Evolutionary conservation across 1,139 yeast genomes (phyloP).

Genomic region (Candida frijolesensis): DNA sequence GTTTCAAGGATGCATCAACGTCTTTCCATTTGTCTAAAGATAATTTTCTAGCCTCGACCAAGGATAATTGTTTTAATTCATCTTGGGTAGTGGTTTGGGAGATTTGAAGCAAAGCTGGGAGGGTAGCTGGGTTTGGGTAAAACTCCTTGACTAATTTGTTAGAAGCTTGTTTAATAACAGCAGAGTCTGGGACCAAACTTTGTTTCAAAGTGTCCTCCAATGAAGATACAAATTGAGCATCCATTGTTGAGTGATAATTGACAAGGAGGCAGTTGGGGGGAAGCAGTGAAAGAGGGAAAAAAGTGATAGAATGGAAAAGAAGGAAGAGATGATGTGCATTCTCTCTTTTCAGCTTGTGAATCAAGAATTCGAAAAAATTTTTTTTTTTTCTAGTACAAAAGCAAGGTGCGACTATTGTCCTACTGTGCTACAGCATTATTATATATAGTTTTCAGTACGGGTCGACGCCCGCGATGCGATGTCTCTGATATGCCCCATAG

Average conservation of each 20-base stretch:
- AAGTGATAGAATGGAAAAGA: not conserved
- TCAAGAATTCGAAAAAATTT: conserved; percentile 2
- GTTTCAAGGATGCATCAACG: conserved; percentile 54
- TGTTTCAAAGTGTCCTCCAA: conserved; percentile 79
- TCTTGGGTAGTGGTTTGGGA: conserved; percentile 66
- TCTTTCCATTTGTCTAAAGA: conserved; percentile 71
- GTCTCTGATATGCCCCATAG: no score
- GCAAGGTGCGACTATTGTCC: no score
- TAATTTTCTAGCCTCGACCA: conserved; percentile 92
- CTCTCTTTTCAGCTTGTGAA: not conserved
- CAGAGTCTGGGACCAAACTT: conserved; percentile 76
- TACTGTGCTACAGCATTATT: no score
- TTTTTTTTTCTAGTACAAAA: conserved; percentile 6
- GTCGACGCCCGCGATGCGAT: no score
- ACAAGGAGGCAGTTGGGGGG: not conserved
- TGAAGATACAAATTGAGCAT: conserved; percentile 64
- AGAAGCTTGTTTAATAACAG: conserved; percentile 82
- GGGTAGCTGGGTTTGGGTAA: conserved; percentile 68
- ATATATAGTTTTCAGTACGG: no score
- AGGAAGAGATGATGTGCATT: not conserved
- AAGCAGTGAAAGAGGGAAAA: not conserved
- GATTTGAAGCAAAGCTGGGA: conserved; percentile 83
- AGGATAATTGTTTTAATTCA: conserved; percentile 80
- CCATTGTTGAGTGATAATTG: conserved; percentile 41
- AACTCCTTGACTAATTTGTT: conserved; percentile 71